Evolutionary conservation across 1,139 yeast species (phyloP), one percentile per base, ranked within the genome.

Genomic region (Yamadazyma atmosphaerica): DNA sequence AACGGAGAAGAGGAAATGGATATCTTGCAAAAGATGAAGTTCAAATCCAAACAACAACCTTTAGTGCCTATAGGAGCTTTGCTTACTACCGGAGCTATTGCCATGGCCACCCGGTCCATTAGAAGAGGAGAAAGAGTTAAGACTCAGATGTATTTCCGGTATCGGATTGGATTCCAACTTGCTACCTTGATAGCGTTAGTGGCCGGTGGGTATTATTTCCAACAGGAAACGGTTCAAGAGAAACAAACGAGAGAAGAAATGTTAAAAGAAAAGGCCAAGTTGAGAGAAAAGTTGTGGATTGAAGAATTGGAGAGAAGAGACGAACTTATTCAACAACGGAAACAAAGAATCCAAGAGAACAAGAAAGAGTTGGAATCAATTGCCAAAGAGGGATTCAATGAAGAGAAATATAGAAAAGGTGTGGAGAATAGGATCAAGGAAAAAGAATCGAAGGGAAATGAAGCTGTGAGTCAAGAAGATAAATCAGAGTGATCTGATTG

Each of bases 261-360:
- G 46, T 69, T 80, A 55, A 71, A 80, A 46, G 86, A 74, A 60
- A 86, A 77, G 79, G 95, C 98, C 30, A 85, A 84, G 59, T 66
- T 79, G 54, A 81, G 98, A 68, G 96, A 89, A 56, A 72, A 70
- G 52, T 60, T 89, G 52, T 89, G 98, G 98, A 84, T 89, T 48
- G 89, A 86, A 56, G 98, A 89, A 59, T 73, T 89, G 58, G 77
- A 89, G 57, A 77, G 96, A 65, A 77, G 95, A 58, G 96, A 89
- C 58, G 74, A 65, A 7, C 83, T 79, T 42, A 79, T 83, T 41
- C 83, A 85, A 58, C 81, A 74, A 45, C 72, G 90, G 55, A 81
- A 76, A 63, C 63, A 68, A 44, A 55, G 76, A 41, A 53, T 64
- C 40, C 72, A 67, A 44, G 67, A 68, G 28, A 62, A 72, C 28